phyloP scores from a whole-genome alignment of 2,329 filamentous ascomycete genomes.

The Fusarium guadeloupense region DNA sequence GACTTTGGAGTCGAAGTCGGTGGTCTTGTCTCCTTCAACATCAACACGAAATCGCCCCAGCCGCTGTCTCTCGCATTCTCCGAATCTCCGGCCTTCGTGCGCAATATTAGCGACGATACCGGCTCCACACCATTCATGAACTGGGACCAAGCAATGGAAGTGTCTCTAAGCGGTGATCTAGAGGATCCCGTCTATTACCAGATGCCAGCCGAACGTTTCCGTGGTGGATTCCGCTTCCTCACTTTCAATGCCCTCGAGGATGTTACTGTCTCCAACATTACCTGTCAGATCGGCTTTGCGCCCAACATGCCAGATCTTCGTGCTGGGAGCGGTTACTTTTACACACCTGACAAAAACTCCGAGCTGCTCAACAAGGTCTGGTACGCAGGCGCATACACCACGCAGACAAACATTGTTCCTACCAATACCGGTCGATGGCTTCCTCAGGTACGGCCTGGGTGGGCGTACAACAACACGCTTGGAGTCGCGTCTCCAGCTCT shows the following conservation, averaged over 20 bases:
- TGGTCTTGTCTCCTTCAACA: neutral
- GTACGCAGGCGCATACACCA: neutral
- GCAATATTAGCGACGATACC: neutral
- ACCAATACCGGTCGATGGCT: neutral
- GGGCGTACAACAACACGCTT: neutral
- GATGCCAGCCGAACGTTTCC: neutral
- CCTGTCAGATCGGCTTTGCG: neutral
- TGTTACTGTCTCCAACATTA: neutral
- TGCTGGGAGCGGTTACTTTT: neutral
- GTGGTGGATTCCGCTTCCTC: neutral
- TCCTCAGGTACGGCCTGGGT: neutral
- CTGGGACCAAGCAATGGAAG: neutral
- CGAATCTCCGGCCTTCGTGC: neutral
- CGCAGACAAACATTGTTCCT: neutral
- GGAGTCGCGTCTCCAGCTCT: neutral
- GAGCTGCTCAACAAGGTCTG: neutral
- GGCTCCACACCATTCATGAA: neutral
- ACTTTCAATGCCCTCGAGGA: neutral
- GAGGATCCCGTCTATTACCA: neutral
- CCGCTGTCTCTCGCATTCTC: neutral
- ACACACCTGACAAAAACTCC: neutral
- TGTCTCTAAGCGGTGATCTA: neutral
- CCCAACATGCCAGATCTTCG: neutral
- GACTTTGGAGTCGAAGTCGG: neutral
- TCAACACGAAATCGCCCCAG: neutral